Conservation (phyloP, 2,329 filamentous ascomycete species). For the Trichoderma koningii region DNA sequence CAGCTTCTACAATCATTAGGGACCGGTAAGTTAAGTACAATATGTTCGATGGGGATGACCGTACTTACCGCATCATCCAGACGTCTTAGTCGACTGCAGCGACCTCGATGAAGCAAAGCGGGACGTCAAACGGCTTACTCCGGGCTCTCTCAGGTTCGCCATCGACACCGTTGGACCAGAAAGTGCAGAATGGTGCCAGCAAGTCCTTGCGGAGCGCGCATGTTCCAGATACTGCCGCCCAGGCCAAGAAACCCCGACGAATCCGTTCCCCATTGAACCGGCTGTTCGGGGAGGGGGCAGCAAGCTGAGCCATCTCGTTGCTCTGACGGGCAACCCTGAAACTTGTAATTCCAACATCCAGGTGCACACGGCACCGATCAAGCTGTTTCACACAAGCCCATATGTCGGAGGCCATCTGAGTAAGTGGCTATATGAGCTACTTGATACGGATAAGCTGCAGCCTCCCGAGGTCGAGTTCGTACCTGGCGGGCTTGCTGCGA, state of each 20-base stretch:
- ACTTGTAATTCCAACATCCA: conserved; percentile 11
- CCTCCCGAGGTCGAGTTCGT: conserved; percentile 14
- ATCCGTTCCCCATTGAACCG: conserved; percentile 1
- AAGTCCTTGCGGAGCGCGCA: conserved; percentile 24
- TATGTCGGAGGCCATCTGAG: conserved; percentile 21
- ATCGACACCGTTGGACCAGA: conserved; percentile 16
- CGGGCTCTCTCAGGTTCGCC: conserved; percentile 19
- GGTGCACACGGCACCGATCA: conserved; percentile 20
- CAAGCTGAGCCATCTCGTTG: conserved; percentile 24
- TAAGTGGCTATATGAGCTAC: conserved; percentile 24
- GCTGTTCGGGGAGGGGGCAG: conserved; percentile 19
- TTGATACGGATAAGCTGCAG: conserved; percentile 5
- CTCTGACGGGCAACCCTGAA: neutral
- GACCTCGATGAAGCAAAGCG: conserved; percentile 25
- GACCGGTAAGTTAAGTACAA: neutral
- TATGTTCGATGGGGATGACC: neutral
- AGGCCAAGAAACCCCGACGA: conserved; percentile 20
- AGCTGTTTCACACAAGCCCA: conserved; percentile 21
- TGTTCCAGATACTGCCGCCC: conserved; percentile 23
- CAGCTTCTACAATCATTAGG: conserved; percentile 2
- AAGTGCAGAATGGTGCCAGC: conserved; percentile 22
- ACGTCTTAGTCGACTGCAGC: conserved; percentile 11
- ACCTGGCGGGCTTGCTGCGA: conserved; percentile 11
- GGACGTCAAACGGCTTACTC: conserved; percentile 17
- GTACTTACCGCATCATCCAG: neutral